Percentiles rank a stretch among this genome's conserved stretches.
Evolutionary conservation across 306 rosid species (phyloP).

Genomic region (Vigna reflexopilosa): DNA sequence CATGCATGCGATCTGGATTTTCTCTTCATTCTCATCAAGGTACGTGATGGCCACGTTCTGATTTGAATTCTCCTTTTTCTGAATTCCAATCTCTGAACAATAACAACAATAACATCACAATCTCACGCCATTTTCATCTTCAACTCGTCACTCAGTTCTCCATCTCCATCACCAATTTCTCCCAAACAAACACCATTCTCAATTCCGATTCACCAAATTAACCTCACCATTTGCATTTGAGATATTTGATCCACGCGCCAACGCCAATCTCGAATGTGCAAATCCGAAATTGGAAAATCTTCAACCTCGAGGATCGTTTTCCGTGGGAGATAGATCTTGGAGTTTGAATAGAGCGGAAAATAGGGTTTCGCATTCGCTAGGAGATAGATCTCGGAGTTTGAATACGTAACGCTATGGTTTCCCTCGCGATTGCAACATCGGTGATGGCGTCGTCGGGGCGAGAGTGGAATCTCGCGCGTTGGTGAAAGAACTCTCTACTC

Average conservation of each 20-base stretch:
- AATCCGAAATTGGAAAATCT: neutral
- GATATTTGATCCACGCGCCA: neutral
- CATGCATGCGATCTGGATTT: constrained; percentile 7
- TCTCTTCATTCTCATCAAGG: neutral
- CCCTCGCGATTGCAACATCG: neutral
- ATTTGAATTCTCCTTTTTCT: neutral
- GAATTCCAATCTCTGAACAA: neutral
- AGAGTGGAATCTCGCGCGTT: constrained; percentile 44
- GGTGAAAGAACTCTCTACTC: constrained; percentile 36
- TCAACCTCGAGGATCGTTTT: neutral
- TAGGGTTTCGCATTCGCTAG: constrained; percentile 35
- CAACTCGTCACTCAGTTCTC: no score
- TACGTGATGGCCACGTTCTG: neutral
- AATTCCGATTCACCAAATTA: no score
- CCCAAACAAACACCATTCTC: no score
- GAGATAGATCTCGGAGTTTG: constrained; percentile 29
- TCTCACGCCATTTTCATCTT: neutral
- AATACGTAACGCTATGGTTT: constrained; percentile 19
- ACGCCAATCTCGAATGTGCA: neutral
- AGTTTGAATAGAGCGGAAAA: neutral
- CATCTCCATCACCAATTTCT: no score
- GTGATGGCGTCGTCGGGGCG: constrained; percentile 51
- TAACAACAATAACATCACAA: neutral
- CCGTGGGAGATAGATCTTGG: constrained; percentile 2
- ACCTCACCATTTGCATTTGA: neutral